Conservation (phyloP, 2,329 filamentous ascomycete species). For the Microsporum canis region DNA sequence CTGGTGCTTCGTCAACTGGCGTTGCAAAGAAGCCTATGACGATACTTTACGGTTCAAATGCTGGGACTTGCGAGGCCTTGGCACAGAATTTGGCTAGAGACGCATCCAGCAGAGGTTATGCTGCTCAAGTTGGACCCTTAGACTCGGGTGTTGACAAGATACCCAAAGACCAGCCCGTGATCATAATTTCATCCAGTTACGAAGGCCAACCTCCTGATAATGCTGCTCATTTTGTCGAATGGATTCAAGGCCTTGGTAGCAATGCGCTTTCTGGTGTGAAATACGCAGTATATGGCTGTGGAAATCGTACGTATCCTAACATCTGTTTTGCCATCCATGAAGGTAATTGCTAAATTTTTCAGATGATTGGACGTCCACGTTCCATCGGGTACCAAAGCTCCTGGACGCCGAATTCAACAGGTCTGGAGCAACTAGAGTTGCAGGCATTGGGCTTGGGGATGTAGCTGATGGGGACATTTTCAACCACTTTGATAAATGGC, state of each 20-base stretch:
- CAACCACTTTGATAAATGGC: constrained; percentile 3
- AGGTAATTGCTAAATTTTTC: background rate
- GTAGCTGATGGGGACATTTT: constrained; percentile 1
- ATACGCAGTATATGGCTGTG: constrained; percentile 2
- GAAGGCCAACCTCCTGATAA: background rate
- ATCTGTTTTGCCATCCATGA: background rate
- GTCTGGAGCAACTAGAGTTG: background rate
- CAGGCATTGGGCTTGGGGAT: background rate
- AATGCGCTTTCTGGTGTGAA: constrained; percentile 24
- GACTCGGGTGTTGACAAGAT: background rate
- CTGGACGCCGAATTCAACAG: background rate
- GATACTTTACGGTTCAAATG: background rate
- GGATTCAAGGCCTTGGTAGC: background rate
- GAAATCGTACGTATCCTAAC: background rate
- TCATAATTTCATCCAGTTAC: background rate
- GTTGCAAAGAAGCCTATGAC: background rate
- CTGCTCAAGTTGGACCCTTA: background rate
- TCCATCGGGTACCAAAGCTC: background rate
- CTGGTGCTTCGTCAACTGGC: background rate
- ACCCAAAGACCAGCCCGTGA: background rate
- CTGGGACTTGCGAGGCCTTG: background rate
- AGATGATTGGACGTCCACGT: constrained; percentile 1
- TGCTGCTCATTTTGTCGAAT: constrained; percentile 2
- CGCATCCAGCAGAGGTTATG: background rate
- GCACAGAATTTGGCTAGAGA: constrained; percentile 1